Evolutionary conservation across 805 yeast species (phyloP).

Genomic region (Kuraishia piskuri): DNA sequence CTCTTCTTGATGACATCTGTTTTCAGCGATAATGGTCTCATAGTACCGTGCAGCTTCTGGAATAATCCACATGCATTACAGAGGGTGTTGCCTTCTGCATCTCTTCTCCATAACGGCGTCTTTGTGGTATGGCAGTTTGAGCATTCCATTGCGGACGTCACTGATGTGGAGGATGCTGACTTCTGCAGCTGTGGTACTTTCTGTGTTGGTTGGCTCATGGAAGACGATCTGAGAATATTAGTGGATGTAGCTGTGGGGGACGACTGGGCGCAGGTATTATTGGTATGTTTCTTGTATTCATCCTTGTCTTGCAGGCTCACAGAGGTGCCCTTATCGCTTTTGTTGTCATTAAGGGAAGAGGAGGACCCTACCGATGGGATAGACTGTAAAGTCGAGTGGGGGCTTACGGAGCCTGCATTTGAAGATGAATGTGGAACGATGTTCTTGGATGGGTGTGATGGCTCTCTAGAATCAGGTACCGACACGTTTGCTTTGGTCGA

Average conservation of each 20-base stretch:
- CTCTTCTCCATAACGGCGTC: conserved; percentile 58
- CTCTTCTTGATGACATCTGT: conserved; percentile 53
- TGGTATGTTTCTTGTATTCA: background rate
- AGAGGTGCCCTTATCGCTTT: background rate
- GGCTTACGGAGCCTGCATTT: background rate
- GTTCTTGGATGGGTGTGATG: background rate
- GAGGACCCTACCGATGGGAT: background rate
- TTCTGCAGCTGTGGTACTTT: background rate
- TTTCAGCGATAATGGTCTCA: conserved; percentile 48
- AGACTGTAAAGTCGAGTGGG: background rate
- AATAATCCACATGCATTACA: conserved; percentile 62
- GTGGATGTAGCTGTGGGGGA: background rate
- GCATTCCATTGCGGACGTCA: conserved; percentile 26
- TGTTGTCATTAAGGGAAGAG: background rate
- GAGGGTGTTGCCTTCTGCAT: conserved; percentile 48
- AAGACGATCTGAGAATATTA: background rate
- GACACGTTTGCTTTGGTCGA: background rate
- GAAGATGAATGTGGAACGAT: background rate
- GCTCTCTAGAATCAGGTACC: background rate
- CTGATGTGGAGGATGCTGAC: background rate
- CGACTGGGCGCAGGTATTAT: background rate
- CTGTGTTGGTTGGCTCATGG: background rate
- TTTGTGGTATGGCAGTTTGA: conserved; percentile 49
- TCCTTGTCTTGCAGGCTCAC: background rate
- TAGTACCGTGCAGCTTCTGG: conserved; percentile 52